A percentile compares a stretch with the other conserved stretches of the same genome.
Conservation (phyloP, 495 filamentous ascomycete species). For the Hypoxylon lienhwacheense region DNA sequence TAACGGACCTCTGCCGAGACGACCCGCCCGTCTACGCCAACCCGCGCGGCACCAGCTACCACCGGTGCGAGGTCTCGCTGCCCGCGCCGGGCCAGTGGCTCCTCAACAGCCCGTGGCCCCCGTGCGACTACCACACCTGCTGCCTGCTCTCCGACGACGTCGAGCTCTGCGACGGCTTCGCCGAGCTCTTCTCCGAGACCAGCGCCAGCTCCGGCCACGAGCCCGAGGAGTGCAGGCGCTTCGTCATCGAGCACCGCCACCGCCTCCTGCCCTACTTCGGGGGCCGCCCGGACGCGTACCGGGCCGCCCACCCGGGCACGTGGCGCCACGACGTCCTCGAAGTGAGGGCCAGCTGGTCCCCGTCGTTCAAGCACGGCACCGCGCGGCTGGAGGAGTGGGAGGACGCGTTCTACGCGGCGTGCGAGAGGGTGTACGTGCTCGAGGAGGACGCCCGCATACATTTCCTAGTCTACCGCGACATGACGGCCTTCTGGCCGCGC, state of each 20-base stretch:
- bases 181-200: not conserved
- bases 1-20: not conserved
- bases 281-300: not conserved
- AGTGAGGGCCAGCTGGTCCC: not conserved
- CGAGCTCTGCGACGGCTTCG: conserved; percentile 12
- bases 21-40: conserved; percentile 18
- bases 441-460: conserved; percentile 8
- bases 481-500: not conserved
- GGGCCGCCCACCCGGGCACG: not conserved
- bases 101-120: not conserved
- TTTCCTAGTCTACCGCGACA: conserved; percentile 2
- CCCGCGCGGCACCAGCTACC: conserved; percentile 18
- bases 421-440: conserved; percentile 20
- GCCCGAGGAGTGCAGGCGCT: conserved; percentile 18
- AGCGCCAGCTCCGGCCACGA: not conserved
- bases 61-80: conserved; percentile 26
- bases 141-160: not conserved
- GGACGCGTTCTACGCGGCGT: not conserved
- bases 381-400: not conserved
- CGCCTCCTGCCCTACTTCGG: conserved; percentile 28
- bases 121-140: conserved; percentile 34
- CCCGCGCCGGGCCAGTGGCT: not conserved
- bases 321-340: conserved; percentile 17
- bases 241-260: conserved; percentile 28
- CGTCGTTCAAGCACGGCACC: not conserved